Base-by-base conservation (phyloP, 768 basidiomycete genomes). In the Pulveroboletus sp. region DNA sequence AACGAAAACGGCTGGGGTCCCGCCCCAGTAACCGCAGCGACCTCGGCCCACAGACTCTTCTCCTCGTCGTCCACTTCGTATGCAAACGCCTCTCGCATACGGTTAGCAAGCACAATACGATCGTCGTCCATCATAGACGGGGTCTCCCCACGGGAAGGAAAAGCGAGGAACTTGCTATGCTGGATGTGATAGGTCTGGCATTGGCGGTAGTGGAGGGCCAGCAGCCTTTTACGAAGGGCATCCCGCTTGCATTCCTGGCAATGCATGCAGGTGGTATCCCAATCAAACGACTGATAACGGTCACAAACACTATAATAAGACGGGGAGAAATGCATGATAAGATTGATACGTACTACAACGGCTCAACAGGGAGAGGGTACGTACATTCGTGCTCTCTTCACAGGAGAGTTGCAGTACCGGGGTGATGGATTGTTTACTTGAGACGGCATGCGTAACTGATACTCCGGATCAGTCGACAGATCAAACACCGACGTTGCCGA, bases 191-290 rank as follows among this genome's bases (percentile, higher is more conserved):
- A 40, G 2, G 36, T 32, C 34, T 46, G 48, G 14, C 51, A 51
- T 8, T 56, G 54, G 40, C 51, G 61, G 32, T 52, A 52, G 11
- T 54, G 56, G 20, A 48, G 49, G 19, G 50, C 66, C 21, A 68
- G 21, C 24, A 68, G 19, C 23, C 53, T 51, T 29, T 68, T 68
- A 17, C 56, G n/a, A 14, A 69, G 20, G 2, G 53, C 50, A 43
- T 68, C 66, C 24, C 66, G 58, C 43, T 50, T 53, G 34, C 68
- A 68, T 7, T 60, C 61, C 10, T 55, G 53, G 31, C 68, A 68
- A 21, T 68, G 66, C 40, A 46, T 43, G 33, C 56, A 66, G 17
- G 58, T 52, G 17, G 42, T 35, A n/a, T 62, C 50, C 45, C 54
- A 49, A 38, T 56, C 50, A 6, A 43, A 25, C 6, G 66, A 39